Conservation (phyloP, 2,329 filamentous ascomycete genomes). For the Stylonectria norvegica region DNA sequence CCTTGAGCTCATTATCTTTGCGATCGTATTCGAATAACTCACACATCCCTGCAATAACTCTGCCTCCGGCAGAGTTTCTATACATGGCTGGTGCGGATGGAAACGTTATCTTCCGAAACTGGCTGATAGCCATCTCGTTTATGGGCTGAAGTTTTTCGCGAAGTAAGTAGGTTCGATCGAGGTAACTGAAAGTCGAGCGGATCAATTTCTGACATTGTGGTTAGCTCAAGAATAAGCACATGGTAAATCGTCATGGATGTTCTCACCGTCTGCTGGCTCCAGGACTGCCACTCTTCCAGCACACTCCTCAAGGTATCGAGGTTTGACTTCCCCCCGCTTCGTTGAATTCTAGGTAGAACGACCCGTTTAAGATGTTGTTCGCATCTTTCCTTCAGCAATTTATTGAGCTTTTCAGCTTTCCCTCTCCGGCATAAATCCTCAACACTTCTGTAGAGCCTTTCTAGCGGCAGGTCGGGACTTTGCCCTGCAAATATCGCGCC, state of each 20-base stretch:
- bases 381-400: conserved; percentile 62
- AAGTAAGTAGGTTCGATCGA: conserved; percentile 85
- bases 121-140: conserved; percentile 72
- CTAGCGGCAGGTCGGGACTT: conserved; percentile 68
- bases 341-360: conserved; percentile 54
- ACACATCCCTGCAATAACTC: conserved; percentile 58
- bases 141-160: conserved; percentile 68
- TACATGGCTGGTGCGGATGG: conserved; percentile 22
- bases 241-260: background rate
- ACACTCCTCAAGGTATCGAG: conserved; percentile 60
- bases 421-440: conserved; percentile 87
- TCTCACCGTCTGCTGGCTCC: conserved; percentile 73
- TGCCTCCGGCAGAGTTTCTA: conserved; percentile 22
- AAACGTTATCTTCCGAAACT: conserved; percentile 66
- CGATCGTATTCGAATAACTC: conserved; percentile 73
- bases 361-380: conserved; percentile 62
- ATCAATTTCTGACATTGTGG: conserved; percentile 58
- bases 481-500: conserved; percentile 66
- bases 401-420: conserved; percentile 64
- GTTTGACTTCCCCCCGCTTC: conserved; percentile 49
- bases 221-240: conserved; percentile 3
- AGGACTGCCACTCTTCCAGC: conserved; percentile 64
- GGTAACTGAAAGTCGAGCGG: conserved; percentile 86
- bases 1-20: conserved; percentile 51
- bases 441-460: conserved; percentile 83